phyloP scores from a whole-genome alignment of 108 stramenopile species.

The Heterococcus sp. region DNA sequence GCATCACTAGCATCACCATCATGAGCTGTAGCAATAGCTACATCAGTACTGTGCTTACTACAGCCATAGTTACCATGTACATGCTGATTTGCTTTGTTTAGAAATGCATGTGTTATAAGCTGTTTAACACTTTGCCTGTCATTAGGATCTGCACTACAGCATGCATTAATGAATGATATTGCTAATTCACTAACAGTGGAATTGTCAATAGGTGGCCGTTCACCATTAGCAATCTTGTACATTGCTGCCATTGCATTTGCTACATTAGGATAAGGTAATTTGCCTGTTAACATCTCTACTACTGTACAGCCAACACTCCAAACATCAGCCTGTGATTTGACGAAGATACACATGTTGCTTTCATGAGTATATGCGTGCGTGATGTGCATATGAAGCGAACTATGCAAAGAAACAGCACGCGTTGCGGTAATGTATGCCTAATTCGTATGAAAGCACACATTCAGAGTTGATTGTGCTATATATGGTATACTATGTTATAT shows the following conservation, averaged over 20 bases:
- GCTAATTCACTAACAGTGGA: slow-evolving; percentile 8
- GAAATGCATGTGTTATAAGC: slow-evolving; percentile 17
- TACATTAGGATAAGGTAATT: slow-evolving; percentile 55
- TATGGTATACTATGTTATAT: too few relatives aligned
- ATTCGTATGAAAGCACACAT: too few relatives aligned
- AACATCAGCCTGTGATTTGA: slow-evolving; percentile 60
- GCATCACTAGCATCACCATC: too few relatives aligned
- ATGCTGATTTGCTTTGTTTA: not conserved
- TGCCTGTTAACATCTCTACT: slow-evolving; percentile 66
- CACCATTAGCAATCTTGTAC: slow-evolving; percentile 24
- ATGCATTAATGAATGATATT: slow-evolving; percentile 7
- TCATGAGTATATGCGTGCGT: not conserved
- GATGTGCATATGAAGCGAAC: too few relatives aligned
- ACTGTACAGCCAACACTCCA: slow-evolving; percentile 69
- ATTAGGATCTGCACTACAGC: slow-evolving; percentile 17
- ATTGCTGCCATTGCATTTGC: slow-evolving; percentile 30
- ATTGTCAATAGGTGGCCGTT: slow-evolving; percentile 23
- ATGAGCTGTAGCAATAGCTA: not conserved
- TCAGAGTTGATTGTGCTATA: too few relatives aligned
- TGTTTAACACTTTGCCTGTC: slow-evolving; percentile 18
- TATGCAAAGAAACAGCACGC: too few relatives aligned
- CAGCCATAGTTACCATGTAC: not conserved
- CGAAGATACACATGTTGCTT: slow-evolving; percentile 30
- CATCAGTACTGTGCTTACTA: not conserved
- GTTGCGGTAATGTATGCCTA: too few relatives aligned